These are phyloP conservation scores for Cucurbita moschata DNA, from an alignment of 306 rosid genomes.

Conservation along the genomic window DNA sequence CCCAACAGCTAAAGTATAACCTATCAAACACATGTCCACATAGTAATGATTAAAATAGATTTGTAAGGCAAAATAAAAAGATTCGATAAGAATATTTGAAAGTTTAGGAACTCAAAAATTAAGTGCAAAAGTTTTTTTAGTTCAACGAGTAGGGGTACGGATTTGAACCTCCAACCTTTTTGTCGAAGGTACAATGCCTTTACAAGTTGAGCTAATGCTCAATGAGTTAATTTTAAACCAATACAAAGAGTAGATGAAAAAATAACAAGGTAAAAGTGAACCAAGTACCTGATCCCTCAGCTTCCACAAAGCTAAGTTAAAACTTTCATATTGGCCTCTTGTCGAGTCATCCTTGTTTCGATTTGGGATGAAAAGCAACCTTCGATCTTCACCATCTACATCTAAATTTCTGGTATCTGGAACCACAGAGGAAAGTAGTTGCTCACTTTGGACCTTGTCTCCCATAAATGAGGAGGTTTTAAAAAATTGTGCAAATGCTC, in stretches of 20 bases:
- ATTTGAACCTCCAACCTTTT: no score
- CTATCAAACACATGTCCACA: neutral
- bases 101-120: neutral
- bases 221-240: neutral
- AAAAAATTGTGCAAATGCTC: slow-evolving; percentile 38
- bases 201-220: no score
- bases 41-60: neutral
- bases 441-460: slow-evolving; percentile 3
- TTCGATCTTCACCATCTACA: slow-evolving; percentile 17
- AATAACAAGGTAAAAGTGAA: neutral
- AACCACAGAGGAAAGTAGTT: neutral
- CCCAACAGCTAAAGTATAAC: no score
- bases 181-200: no score
- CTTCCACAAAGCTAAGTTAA: slow-evolving; percentile 42
- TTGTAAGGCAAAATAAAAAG: neutral
- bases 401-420: neutral
- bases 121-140: neutral
- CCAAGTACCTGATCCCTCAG: slow-evolving; percentile 63
- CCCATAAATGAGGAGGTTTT: slow-evolving; percentile 32
- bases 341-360: slow-evolving; percentile 52
- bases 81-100: neutral
- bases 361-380: slow-evolving; percentile 34
- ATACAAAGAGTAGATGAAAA: neutral
- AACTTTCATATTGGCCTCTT: slow-evolving; percentile 45
- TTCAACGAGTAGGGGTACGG: no score